Evolutionary conservation across 805 yeast genomes (phyloP).

Genomic region (Starmerella geochares): DNA sequence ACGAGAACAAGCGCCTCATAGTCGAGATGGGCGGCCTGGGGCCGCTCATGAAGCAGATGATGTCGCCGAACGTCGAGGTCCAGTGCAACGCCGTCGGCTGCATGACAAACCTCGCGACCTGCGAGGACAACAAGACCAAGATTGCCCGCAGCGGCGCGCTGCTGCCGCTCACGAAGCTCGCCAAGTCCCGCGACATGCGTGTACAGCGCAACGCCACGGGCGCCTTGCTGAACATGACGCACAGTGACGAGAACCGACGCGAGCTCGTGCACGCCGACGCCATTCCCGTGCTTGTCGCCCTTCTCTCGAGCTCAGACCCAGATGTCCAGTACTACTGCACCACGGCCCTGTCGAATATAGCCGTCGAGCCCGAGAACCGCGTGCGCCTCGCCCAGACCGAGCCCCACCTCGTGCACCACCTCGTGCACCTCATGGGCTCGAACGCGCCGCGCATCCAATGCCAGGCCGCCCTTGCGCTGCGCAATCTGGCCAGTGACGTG

Average conservation of each 20-base stretch:
- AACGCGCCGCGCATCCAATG: slow-evolving; percentile 93
- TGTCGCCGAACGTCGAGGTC: slow-evolving; percentile 91
- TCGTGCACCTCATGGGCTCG: slow-evolving; percentile 86
- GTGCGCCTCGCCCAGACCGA: slow-evolving; percentile 82
- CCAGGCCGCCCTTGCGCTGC: slow-evolving; percentile 91
- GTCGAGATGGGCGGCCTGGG: slow-evolving; percentile 98
- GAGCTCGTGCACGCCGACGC: slow-evolving; percentile 97
- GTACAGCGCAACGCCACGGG: slow-evolving; percentile 99
- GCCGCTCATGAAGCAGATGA: slow-evolving; percentile 94
- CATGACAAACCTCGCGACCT: slow-evolving; percentile 94
- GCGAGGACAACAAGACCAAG: slow-evolving; percentile 90
- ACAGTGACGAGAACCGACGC: slow-evolving; percentile 88
- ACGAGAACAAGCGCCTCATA: slow-evolving; percentile 81
- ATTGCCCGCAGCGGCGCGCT: slow-evolving; percentile 95
- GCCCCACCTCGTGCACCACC: slow-evolving; percentile 78
- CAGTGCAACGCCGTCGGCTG: slow-evolving; percentile 99
- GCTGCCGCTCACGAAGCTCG: slow-evolving; percentile 85
- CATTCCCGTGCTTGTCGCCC: slow-evolving; percentile 85
- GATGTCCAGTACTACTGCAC: slow-evolving; percentile 98
- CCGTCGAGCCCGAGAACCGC: slow-evolving; percentile 89
- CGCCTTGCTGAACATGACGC: slow-evolving; percentile 95
- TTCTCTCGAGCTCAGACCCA: slow-evolving; percentile 76
- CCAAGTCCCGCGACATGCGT: slow-evolving; percentile 85
- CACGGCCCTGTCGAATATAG: slow-evolving; percentile 91
- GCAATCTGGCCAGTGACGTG: slow-evolving; percentile 93